Evolutionary conservation across 148 eudicot genomes (phyloP), one percentile per base, ranked within the genome.

Genomic region (Amaranthus palmeri): DNA sequence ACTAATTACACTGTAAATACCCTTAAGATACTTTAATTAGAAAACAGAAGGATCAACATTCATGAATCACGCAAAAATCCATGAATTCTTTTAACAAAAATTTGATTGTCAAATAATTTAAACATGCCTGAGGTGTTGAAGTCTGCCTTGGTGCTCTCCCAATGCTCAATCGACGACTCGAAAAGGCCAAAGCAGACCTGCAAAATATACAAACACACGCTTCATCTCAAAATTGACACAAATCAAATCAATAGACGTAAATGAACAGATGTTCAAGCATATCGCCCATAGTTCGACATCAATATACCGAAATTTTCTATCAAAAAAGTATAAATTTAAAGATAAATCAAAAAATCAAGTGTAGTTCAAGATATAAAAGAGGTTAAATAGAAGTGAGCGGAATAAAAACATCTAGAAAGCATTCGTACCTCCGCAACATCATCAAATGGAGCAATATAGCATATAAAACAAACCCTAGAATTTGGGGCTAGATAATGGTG

Each of bases 181-280:
- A 81, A 52, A 88, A 79, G 79, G 78, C 83, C 81, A 83, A 71
- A 77, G 87, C 59, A 10, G 88, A 82, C 93, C 93, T 89, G 82
- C 50, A 70, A 74, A 58, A 25, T 25, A 25, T 25, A 25, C 36
- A 25, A 17, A 63, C 3, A 50, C 6, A 4, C 44, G 40, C 63
- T 14, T 13, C 47, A 50, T 14, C 45, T 63, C 36, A 40, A 69
- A 68, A 8, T 55, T 12, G 58, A 73, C 56, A 53, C 17, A 41
- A 14, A 74, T 40, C 36, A 25, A 61, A 7, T 36, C 36, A 36
- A 14, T 45, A 46, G 4, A 59, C 4, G 3, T 3, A 59, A 52
- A 41, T 50, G 1, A 15, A 43, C 52, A 41, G 8, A 4, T 10
- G 11, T 43, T 12, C 4, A 45, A 10, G 41, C 49, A 15, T 8